Evolutionary conservation across 2,329 filamentous ascomycete species (phyloP).

Genomic region (Paramyrothecium roridum): DNA sequence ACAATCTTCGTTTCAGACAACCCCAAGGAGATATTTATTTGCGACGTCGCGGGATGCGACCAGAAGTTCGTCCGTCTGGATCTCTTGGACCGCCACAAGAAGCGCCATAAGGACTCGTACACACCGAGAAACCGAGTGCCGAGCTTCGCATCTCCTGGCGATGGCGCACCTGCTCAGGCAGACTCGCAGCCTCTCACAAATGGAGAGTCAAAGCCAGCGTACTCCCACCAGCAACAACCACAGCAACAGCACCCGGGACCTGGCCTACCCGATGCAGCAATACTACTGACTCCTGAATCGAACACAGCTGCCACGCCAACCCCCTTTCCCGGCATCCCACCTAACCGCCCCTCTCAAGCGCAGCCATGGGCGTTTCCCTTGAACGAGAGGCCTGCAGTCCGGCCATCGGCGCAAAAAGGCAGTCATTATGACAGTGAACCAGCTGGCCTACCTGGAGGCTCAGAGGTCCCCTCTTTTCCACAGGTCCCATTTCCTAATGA

Average conservation of each 20-base stretch:
- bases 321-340: conserved; percentile 15
- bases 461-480: conserved; percentile 26
- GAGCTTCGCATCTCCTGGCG: conserved; percentile 39
- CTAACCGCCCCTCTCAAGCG: conserved; percentile 8
- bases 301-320: conserved; percentile 21
- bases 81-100: conserved; percentile 66
- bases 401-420: conserved; percentile 33
- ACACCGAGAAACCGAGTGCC: conserved; percentile 47
- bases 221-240: background rate
- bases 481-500: conserved; percentile 21
- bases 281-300: conserved; percentile 41
- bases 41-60: conserved; percentile 71
- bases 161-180: conserved; percentile 4
- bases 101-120: conserved; percentile 58
- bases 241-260: conserved; percentile 21
- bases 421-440: conserved; percentile 31
- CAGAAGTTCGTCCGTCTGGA: conserved; percentile 78
- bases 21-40: conserved; percentile 75
- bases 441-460: conserved; percentile 24
- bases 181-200: background rate
- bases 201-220: background rate
- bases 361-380: conserved; percentile 26
- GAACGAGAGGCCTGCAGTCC: conserved; percentile 26
- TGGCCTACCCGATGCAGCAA: conserved; percentile 42
- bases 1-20: conserved; percentile 50